Percentiles rank a stretch among this genome's conserved stretches.
These are phyloP conservation scores for Oehlia diaphana DNA, from an alignment of 192 early-diverging fungal species.

Conservation along the genomic window DNA sequence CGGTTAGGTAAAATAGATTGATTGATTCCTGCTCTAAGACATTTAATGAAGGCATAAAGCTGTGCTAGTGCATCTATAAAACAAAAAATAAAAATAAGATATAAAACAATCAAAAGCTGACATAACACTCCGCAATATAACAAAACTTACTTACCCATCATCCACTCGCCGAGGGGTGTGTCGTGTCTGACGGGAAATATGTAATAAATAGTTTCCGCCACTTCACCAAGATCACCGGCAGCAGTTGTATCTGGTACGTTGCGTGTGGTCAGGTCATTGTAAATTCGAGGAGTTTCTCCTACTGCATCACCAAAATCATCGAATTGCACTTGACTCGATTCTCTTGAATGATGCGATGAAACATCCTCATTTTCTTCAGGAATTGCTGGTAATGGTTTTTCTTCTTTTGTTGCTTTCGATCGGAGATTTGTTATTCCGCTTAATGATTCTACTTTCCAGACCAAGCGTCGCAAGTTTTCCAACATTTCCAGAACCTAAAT, in stretches of 20 bases:
- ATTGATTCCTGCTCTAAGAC: conserved; percentile 27
- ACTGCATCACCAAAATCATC: neutral
- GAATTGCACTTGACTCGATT: neutral
- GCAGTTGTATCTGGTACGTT: conserved; percentile 20
- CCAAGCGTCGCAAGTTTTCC: no score
- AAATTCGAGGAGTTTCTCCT: neutral
- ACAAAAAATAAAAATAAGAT: neutral
- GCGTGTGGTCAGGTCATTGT: neutral
- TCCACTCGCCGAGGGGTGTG: conserved; percentile 7
- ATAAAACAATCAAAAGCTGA: neutral
- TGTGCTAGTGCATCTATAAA: conserved; percentile 17
- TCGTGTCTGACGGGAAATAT: conserved; percentile 20
- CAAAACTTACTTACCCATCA: conserved; percentile 18
- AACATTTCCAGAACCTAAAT: no score
- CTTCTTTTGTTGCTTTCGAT: neutral
- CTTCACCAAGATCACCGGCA: neutral
- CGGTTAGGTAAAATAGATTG: conserved; percentile 21
- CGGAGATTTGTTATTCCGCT: no score
- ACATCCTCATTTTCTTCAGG: conserved; percentile 3
- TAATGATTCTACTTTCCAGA: no score
- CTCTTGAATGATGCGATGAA: conserved; percentile 8
- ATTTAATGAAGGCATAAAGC: conserved; percentile 27
- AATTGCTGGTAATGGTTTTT: conserved; percentile 19
- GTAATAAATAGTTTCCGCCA: conserved; percentile 5
- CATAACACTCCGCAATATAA: neutral